Base-by-base conservation (phyloP, 2,329 filamentous ascomycete genomes). In the Hymenoscyphus scutula region DNA sequence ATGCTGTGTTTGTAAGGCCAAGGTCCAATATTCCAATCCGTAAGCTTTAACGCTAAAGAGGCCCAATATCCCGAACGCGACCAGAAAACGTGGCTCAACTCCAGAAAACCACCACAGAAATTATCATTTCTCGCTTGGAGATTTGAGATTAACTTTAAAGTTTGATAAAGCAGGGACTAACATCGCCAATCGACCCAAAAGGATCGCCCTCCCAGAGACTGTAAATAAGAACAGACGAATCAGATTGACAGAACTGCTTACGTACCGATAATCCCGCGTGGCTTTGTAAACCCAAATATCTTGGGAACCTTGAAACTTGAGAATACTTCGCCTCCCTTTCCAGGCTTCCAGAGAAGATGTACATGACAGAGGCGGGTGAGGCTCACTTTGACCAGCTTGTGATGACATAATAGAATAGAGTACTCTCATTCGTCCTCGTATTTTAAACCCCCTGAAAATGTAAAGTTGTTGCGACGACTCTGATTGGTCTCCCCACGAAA, bases 401-500 rank as follows among this genome's bases (percentile, higher is more conserved):
- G 38, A 45, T 45, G 38, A 45, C 38, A 45, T 45, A 45, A 8
- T 7, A 17, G n/a, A 45, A 45, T 63, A 59, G 27, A 66, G 58
- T 19, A 54, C 53, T 15, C 13, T 45, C 5, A 45, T 10, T 45
- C 38, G 38, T 10, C 38, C 17, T 45, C 38, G 38, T 45, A 45
- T 45, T n/a, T n/a, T 19, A n/a, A 45, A 45, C 8, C 38, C 32
- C 38, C 38, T 45, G 55, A 60, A 41, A 61, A 64, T 6, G 61
- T 62, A 5, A 68, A 32, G 30, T 59, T 62, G 19, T 59, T 62
- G 17, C 60, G 61, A 5, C 56, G 64, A 25, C 62, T 57, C 10
- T 62, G 59, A 7, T 64, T 64, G 23, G 62, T 32, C 15, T 64
- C 41, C 45, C 58, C 62, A 32, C 60, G 65, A 34, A 53, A 51